Evolutionary conservation across 139 green algal species (phyloP).

Genomic region (Coelastrella sp.): DNA sequence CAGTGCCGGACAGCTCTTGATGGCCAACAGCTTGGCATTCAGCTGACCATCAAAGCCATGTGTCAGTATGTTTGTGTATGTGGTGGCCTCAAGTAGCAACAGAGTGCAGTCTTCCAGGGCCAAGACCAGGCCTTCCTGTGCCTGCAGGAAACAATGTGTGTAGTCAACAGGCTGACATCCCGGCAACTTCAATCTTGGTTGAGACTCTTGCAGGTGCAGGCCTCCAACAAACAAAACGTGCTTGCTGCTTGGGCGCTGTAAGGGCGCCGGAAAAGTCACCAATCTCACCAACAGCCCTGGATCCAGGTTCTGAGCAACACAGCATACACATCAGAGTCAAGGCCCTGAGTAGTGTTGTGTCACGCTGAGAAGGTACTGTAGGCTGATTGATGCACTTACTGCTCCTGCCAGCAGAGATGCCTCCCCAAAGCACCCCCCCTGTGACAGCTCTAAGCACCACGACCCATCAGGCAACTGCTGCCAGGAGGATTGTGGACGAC

Average conservation of each 20-base stretch:
- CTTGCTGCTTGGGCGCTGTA: too few species aligned
- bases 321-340: too few species aligned
- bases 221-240: too few species aligned
- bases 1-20: constrained; percentile 37
- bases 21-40: constrained; percentile 43
- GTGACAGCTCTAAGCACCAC: constrained; percentile 22
- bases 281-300: too few species aligned
- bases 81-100: constrained; percentile 47
- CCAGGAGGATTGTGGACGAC: background rate
- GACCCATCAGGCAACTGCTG: constrained; percentile 11
- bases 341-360: too few species aligned
- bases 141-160: too few species aligned
- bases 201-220: too few species aligned
- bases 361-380: background rate
- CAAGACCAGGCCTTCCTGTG: constrained; percentile 50
- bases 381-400: background rate
- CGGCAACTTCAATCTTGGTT: too few species aligned
- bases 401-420: constrained; percentile 42
- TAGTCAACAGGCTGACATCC: too few species aligned
- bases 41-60: constrained; percentile 65
- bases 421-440: constrained; percentile 47
- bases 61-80: constrained; percentile 54
- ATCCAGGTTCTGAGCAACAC: too few species aligned
- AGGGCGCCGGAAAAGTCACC: too few species aligned
- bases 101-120: constrained; percentile 52